Base-by-base conservation (phyloP, 148 eudicot species). In the Spergularia bocconei region DNA sequence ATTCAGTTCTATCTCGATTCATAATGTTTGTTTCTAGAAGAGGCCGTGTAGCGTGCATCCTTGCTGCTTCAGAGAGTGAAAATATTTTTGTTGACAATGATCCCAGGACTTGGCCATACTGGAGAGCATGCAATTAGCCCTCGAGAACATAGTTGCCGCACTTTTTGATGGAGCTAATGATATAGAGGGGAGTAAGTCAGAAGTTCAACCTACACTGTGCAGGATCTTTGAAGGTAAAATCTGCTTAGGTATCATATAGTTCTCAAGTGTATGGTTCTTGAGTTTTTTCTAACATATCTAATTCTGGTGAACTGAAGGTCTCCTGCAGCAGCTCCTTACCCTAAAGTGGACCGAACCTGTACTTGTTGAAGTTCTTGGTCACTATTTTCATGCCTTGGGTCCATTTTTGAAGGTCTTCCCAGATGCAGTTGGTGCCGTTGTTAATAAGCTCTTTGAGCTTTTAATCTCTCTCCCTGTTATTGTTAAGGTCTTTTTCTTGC, bases 381-480 rank as follows among this genome's bases (percentile, higher is more conserved):
- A 91, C 84, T 91, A 87, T 78, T 77, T 96, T 57, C 94, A 91
- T 53, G 96, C 99, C 53, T 72, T 92, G 82, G 99, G 99, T 69
- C 97, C 93, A 53, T 89, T 91, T 77, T 74, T 96, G 69, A 92
- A 93, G 87, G 81, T 88, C 70, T 85, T 69, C 77, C 94, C 94
- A 0, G 93, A 89, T 83, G 98, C 91, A 66, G 93, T 81, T 79
- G 97, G 98, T 70, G 82, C 83, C 74, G 98, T 96, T 50, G 76
- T 96, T 57, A 89, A 88, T 83, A 96, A 96, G 81, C 86, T 96
- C 50, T 96, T 96, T 76, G 99, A 92, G 88, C 98, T 96, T 63
- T 82, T 96, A 29, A 89, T 75, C 58, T 89, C 89, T 20, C 85
- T 92, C 60, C 99, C 99, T 52, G 79, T 84, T 70, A 82, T 84